Conservation (phyloP, 192 early-diverging fungal genomes). For the Lobosporangium transversale region DNA sequence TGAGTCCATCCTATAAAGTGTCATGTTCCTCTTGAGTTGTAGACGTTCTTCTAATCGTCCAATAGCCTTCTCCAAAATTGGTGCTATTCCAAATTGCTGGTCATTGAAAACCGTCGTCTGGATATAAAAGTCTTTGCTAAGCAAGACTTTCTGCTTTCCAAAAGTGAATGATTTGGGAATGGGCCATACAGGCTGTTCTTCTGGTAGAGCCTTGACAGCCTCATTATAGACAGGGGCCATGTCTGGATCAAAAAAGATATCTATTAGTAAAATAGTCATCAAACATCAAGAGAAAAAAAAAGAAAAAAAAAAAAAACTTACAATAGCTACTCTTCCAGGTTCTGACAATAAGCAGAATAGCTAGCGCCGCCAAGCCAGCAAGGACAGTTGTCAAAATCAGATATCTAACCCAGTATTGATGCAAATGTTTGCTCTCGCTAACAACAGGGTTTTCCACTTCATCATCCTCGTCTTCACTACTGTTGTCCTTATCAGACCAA, state of each 20-base stretch:
- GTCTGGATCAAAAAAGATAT: conserved; percentile 18
- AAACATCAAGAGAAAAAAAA: too few species aligned
- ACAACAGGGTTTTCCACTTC: background rate
- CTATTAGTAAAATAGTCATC: too few species aligned
- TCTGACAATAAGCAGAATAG: conserved; percentile 3
- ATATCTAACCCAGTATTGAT: conserved; percentile 17
- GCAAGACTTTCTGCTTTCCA: conserved; percentile 5
- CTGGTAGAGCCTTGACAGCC: conserved; percentile 30
- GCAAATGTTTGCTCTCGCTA: conserved; percentile 8
- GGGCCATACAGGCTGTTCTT: conserved; percentile 45
- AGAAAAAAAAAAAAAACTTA: conserved; percentile 9
- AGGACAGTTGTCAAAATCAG: background rate
- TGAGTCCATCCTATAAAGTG: background rate
- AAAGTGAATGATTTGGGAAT: conserved; percentile 25
- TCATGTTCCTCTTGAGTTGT: conserved; percentile 35
- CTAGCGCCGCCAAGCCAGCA: background rate
- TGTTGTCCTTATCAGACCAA: too few species aligned
- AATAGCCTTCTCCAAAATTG: conserved; percentile 29
- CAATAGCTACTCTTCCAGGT: conserved; percentile 21
- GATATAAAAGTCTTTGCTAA: conserved; percentile 22
- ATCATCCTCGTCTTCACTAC: background rate
- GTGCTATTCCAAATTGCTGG: background rate
- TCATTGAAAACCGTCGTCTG: conserved; percentile 1
- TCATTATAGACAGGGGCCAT: conserved; percentile 21
- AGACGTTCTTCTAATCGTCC: conserved; percentile 33